Evolutionary conservation across 768 basidiomycete genomes (phyloP), one percentile per base, ranked within the genome.

Genomic region (Tylopilus sp.): DNA sequence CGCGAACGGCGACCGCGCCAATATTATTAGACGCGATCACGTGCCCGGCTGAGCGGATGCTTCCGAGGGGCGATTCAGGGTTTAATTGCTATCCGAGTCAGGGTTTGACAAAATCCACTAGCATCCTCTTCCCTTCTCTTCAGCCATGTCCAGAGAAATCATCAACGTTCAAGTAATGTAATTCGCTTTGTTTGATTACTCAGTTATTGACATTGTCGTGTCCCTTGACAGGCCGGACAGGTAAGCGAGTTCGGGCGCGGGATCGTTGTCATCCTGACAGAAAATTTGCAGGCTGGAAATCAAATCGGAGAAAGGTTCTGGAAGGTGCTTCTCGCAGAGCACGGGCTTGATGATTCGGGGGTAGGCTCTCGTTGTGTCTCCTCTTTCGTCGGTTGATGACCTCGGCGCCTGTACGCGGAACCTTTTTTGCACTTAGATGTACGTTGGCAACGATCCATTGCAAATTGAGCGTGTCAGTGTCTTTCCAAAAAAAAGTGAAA

Each of bases 261-360:
- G 31, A 31, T 43, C 33, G 22, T 44, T 53, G 58, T 48, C 55
- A 51, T 55, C 56, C 56, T 67, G 47, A 65, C 53, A 5, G 13
- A 53, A 65, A 65, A 48, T 6, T 52, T 56, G 5, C 45, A 85
- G 83, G 86, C 86, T 26, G 84, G 86, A 57, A 87, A 86, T 63
- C 85, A 86, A 71, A 81, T 90, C 40, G 92, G 92, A 48, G 88
- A 90, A 63, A 79, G 80, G 41, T 98, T 96, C 70, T 97, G 94
- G 94, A 77, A 86, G 54, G 85, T 87, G 80, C 81, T 96, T 52
- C 78, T 97, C 22, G 81, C 83, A 16, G 91, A 94, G 72, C 92
- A 94, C 68, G 92, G 92, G 0, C 76, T 94, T 45, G 84, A 87
- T 63, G 71, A 81, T 21, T 72, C 77, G 13, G 88, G 90, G 66